Conservation (phyloP, 768 basidiomycete genomes). For the Gymnopilus junonius region DNA sequence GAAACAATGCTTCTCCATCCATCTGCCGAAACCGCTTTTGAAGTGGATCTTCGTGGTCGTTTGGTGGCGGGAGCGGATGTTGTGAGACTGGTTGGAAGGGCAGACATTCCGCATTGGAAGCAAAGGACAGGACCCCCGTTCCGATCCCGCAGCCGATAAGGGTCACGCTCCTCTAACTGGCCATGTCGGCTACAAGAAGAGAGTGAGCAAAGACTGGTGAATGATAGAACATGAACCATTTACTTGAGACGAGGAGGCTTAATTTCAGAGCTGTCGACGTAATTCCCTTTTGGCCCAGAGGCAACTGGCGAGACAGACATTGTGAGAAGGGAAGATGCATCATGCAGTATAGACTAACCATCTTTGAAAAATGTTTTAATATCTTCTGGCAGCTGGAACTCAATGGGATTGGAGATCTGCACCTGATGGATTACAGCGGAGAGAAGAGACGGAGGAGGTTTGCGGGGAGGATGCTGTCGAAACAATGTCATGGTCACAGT, state of each 20-base stretch:
- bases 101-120: constrained; percentile 86
- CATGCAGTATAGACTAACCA: constrained; percentile 52
- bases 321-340: constrained; percentile 15
- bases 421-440: constrained; percentile 74
- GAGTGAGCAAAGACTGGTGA: constrained; percentile 6
- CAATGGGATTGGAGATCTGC: constrained; percentile 70
- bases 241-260: constrained; percentile 85
- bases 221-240: constrained; percentile 19
- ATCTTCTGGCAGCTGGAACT: constrained; percentile 88
- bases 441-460: constrained; percentile 68
- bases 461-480: constrained; percentile 67
- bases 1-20: constrained; percentile 81
- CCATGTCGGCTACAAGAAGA: constrained; percentile 69
- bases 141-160: constrained; percentile 83
- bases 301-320: constrained; percentile 55
- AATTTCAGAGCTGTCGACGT: constrained; percentile 78
- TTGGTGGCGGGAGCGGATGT: constrained; percentile 58
- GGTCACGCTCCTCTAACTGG: constrained; percentile 90
- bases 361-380: constrained; percentile 85
- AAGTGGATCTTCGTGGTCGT: constrained; percentile 54
- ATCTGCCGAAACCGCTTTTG: constrained; percentile 49
- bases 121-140: constrained; percentile 87
- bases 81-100: constrained; percentile 59
- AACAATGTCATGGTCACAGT: constrained; percentile 21
- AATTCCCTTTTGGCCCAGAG: constrained; percentile 79